Percentiles rank a stretch among this genome's conserved stretches.
These are phyloP conservation scores for Camellia japonica DNA, from an alignment of 148 eudicot species.

Conservation along the genomic window DNA sequence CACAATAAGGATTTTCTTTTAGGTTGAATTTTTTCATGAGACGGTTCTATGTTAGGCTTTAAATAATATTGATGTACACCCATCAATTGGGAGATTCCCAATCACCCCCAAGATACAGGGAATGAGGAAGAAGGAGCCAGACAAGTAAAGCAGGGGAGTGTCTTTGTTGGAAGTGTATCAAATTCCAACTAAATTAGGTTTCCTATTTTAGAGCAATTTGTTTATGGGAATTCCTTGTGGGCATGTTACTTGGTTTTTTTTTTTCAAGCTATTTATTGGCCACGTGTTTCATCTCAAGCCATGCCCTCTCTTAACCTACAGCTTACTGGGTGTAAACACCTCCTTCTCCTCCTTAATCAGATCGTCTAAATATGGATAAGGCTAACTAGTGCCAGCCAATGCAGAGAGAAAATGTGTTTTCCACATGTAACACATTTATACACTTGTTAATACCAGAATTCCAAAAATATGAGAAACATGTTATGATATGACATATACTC, in stretches of 20 bases:
- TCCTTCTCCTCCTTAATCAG: not conserved
- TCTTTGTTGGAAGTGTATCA: too few species aligned
- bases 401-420: not conserved
- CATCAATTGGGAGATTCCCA: slow-evolving; percentile 1
- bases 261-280: too few species aligned
- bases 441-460: not conserved
- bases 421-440: not conserved
- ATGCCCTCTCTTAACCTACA: not conserved
- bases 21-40: not conserved
- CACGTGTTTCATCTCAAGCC: too few species aligned
- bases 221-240: not conserved
- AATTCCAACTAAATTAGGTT: too few species aligned
- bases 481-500: slow-evolving; percentile 20
- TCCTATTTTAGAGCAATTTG: not conserved
- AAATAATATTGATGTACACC: not conserved
- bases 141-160: too few species aligned
- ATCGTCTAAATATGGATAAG: not conserved
- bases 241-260: too few species aligned
- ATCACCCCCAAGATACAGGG: not conserved
- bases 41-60: not conserved
- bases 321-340: not conserved
- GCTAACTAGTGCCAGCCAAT: not conserved
- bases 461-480: not conserved
- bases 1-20: too few species aligned
- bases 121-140: not conserved